Conservation (phyloP, 2,329 filamentous ascomycete genomes). For the Penicillium sp. region DNA sequence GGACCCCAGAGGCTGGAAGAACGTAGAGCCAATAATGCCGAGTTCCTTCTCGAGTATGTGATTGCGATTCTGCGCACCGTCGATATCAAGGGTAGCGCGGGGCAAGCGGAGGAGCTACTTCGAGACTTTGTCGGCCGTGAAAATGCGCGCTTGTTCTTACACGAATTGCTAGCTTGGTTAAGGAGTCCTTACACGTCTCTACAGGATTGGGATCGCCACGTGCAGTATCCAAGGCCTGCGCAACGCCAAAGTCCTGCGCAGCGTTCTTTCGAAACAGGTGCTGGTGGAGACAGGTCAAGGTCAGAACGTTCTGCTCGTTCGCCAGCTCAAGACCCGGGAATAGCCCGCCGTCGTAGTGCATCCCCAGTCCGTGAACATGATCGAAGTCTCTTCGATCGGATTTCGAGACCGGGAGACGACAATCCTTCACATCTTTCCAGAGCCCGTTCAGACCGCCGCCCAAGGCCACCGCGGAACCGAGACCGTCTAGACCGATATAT, state of each 20-base stretch:
- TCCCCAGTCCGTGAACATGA: constrained; percentile 22
- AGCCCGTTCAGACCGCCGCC: background rate
- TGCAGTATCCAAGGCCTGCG: constrained; percentile 61
- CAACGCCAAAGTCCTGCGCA: background rate
- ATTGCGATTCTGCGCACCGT: constrained; percentile 78
- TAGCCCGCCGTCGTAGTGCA: constrained; percentile 13
- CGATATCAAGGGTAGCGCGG: constrained; percentile 74
- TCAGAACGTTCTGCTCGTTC: constrained; percentile 3
- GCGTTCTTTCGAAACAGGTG: background rate
- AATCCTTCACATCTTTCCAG: background rate
- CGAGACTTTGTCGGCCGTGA: constrained; percentile 73
- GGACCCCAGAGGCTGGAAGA: constrained; percentile 35
- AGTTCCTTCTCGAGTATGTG: constrained; percentile 84
- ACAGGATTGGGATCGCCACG: constrained; percentile 74
- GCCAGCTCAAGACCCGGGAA: background rate
- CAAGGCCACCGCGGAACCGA: constrained; percentile 15
- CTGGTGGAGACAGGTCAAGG: background rate
- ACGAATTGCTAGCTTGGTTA: constrained; percentile 80
- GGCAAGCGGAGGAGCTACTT: constrained; percentile 76
- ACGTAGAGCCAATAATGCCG: constrained; percentile 65
- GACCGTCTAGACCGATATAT: constrained; percentile 33
- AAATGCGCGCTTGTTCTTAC: constrained; percentile 72
- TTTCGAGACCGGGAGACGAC: constrained; percentile 22
- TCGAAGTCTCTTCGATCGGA: constrained; percentile 21
- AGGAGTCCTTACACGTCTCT: constrained; percentile 73